These are phyloP conservation scores for Amanita exitialis DNA, from an alignment of 768 basidiomycete species.

Conservation along the genomic window DNA sequence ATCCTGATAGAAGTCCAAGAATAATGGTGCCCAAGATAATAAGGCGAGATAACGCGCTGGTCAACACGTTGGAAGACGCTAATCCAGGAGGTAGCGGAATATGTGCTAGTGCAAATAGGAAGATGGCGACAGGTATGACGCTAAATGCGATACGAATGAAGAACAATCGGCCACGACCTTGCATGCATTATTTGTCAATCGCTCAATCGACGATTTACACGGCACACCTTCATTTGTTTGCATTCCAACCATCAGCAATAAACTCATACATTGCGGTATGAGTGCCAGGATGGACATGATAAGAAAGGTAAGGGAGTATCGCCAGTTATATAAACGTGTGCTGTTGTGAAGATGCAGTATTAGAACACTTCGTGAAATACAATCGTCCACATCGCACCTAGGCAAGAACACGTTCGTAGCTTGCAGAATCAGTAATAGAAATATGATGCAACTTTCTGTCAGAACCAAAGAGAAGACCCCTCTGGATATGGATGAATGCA, in stretches of 20 bases:
- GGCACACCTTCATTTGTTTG: conserved; percentile 4
- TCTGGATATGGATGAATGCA: conserved; percentile 50
- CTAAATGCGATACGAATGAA: conserved; percentile 29
- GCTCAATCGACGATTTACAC: neutral
- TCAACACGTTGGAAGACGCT: conserved; percentile 27
- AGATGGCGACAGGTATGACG: conserved; percentile 41
- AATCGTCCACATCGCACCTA: conserved; percentile 28
- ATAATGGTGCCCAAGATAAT: conserved; percentile 70
- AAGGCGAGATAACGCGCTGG: conserved; percentile 48
- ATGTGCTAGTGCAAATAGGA: conserved; percentile 51
- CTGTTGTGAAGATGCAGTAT: conserved; percentile 22
- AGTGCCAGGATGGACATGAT: conserved; percentile 53
- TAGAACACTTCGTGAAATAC: neutral
- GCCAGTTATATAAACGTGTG: conserved; percentile 58
- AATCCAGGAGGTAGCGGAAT: conserved; percentile 57
- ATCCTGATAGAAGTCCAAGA: conserved; percentile 73
- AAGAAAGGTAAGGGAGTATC: conserved; percentile 51
- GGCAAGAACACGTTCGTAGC: conserved; percentile 43
- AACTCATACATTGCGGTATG: conserved; percentile 53
- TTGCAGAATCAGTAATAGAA: conserved; percentile 66
- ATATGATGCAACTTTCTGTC: conserved; percentile 66
- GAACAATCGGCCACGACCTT: conserved; percentile 14
- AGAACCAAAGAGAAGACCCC: conserved; percentile 61
- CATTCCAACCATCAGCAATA: conserved; percentile 40
- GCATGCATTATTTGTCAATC: neutral